Conservation (phyloP, 2,329 filamentous ascomycete species). For the Teratosphaeriaceae sp. region DNA sequence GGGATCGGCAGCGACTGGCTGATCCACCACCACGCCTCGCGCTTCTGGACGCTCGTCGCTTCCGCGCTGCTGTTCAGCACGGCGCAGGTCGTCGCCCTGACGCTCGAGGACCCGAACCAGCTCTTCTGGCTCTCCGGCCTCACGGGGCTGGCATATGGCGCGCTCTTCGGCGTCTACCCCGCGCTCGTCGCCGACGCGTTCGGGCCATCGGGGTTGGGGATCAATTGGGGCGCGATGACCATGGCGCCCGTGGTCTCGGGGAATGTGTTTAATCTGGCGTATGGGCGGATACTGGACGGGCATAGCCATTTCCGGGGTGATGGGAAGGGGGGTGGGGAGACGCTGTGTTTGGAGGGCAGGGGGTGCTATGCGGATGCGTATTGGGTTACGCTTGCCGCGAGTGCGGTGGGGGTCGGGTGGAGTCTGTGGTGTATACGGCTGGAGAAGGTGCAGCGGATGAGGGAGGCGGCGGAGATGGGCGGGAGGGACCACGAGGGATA, state of each 20-base stretch:
- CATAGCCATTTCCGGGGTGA: conserved; percentile 68
- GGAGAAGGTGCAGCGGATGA: conserved; percentile 22
- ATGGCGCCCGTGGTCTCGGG: conserved; percentile 79
- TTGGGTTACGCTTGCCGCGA: conserved; percentile 66
- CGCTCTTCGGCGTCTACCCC: conserved; percentile 89
- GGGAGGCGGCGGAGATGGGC: conserved; percentile 10
- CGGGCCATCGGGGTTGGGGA: conserved; percentile 78
- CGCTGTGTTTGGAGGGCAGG: conserved; percentile 69
- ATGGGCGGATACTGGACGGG: conserved; percentile 73
- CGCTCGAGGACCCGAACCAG: conserved; percentile 67
- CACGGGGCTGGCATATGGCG: conserved; percentile 84
- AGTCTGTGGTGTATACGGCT: conserved; percentile 61
- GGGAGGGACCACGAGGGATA: conserved; percentile 10
- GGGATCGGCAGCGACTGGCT: conserved; percentile 88
- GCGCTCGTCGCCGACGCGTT: conserved; percentile 83
- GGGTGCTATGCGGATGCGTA: conserved; percentile 79
- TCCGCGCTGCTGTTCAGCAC: conserved; percentile 71
- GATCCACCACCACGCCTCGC: conserved; percentile 71
- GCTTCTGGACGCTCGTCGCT: conserved; percentile 83
- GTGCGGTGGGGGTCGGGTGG: conserved; percentile 60
- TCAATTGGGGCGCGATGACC: conserved; percentile 97
- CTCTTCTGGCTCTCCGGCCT: conserved; percentile 74
- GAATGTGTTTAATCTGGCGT: conserved; percentile 89
- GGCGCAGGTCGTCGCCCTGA: conserved; percentile 71
- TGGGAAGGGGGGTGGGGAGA: conserved; percentile 38